Percentiles rank a stretch among this genome's conserved stretches.
These are phyloP conservation scores for Skeletonema menzelii DNA, from an alignment of 108 stramenopile genomes.

Conservation along the genomic window DNA sequence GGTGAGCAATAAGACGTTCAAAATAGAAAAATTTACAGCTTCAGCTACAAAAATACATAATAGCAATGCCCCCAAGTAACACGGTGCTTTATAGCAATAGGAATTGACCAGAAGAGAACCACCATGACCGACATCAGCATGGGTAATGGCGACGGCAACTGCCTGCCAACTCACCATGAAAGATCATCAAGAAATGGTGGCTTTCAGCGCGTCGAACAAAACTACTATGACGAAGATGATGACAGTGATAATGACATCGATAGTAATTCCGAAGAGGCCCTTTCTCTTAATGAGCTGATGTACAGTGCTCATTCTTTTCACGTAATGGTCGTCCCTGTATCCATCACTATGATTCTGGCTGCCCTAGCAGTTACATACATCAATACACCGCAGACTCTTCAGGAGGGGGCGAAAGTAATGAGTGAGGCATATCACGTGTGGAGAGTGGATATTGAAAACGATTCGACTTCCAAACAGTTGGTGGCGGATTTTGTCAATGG, in stretches of 20 bases:
- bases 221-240: conserved; percentile 2
- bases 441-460: conserved; percentile 51
- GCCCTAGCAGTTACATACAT: conserved; percentile 79
- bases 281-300: conserved; percentile 69
- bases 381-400: conserved; percentile 67
- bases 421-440: conserved; percentile 71
- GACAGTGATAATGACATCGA: conserved; percentile 4
- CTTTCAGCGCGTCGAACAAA: neutral
- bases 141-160: conserved; percentile 35
- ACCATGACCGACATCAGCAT: conserved; percentile 9
- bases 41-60: too few species aligned
- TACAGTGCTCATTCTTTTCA: conserved; percentile 72
- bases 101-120: too few species aligned
- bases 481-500: conserved; percentile 89
- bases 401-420: conserved; percentile 61
- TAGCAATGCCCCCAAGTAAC: too few species aligned
- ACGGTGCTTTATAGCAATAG: too few species aligned
- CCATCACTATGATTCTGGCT: conserved; percentile 82
- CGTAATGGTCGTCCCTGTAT: conserved; percentile 59
- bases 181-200: neutral
- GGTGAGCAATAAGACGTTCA: too few species aligned
- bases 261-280: conserved; percentile 4
- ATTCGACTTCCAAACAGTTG: conserved; percentile 58
- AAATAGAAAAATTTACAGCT: too few species aligned
- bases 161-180: conserved; percentile 24